Evolutionary conservation across 2,329 filamentous ascomycete genomes (phyloP).

Genomic region (Knoxdaviesia proteae): DNA sequence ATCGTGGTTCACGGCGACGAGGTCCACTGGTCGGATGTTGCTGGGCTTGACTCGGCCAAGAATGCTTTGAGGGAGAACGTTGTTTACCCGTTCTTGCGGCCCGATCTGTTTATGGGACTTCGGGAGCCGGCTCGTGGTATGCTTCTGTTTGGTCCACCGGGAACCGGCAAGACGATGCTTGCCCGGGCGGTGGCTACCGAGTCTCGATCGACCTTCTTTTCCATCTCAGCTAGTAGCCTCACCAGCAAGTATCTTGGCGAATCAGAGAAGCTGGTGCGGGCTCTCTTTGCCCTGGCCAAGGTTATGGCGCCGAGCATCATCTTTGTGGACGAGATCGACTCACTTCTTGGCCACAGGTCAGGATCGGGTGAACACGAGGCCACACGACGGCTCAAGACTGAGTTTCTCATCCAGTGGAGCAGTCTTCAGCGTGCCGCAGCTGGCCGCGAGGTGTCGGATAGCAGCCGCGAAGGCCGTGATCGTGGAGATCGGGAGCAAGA

Average conservation of each 20-base stretch:
- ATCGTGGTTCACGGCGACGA: constrained; percentile 88
- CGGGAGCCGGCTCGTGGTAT: constrained; percentile 88
- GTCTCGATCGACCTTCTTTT: constrained; percentile 88
- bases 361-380: constrained; percentile 81
- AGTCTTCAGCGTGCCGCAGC: constrained; percentile 83
- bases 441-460: constrained; percentile 18
- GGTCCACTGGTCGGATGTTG: constrained; percentile 86
- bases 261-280: constrained; percentile 86
- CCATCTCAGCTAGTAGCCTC: constrained; percentile 81
- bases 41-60: constrained; percentile 77
- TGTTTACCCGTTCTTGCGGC: constrained; percentile 87
- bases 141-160: constrained; percentile 87
- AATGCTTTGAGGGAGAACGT: constrained; percentile 85
- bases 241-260: constrained; percentile 94
- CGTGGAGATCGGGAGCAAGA: constrained; percentile 26
- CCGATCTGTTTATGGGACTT: constrained; percentile 87
- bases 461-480: too few relatives aligned
- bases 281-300: constrained; percentile 78
- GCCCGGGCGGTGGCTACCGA: constrained; percentile 88
- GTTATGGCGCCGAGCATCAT: constrained; percentile 84
- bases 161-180: constrained; percentile 98
- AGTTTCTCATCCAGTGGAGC: constrained; percentile 95
- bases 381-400: constrained; percentile 83
- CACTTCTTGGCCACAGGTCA: constrained; percentile 64
- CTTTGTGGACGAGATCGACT: constrained; percentile 97